These are phyloP conservation scores for Cochliopodium minus DNA, from an alignment of 208 protist genomes.

Conservation along the genomic window DNA sequence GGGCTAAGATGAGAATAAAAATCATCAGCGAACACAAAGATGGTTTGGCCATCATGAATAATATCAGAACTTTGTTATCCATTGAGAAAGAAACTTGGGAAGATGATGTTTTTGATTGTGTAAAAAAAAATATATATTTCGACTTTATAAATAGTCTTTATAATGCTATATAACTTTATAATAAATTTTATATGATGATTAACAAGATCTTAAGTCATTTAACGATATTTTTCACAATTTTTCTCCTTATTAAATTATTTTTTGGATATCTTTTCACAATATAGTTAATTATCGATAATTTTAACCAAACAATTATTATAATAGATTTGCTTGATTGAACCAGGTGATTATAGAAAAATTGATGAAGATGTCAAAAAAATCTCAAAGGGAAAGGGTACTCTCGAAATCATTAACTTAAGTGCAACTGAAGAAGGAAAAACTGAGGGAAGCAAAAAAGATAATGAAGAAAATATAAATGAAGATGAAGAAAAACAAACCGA, in stretches of 20 bases:
- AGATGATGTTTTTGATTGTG: not conserved
- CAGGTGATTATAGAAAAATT: not conserved
- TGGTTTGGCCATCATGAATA: conserved; percentile 11
- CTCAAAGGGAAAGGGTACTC: not conserved
- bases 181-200: too few species aligned
- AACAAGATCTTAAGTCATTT: not conserved
- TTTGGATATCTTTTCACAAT: too few species aligned
- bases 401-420: not conserved
- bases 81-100: not conserved
- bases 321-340: conserved; percentile 1
- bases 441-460: not conserved
- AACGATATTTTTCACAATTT: not conserved
- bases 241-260: not conserved
- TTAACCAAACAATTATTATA: too few species aligned
- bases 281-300: too few species aligned
- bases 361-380: not conserved
- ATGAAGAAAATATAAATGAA: not conserved
- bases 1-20: conserved; percentile 42
- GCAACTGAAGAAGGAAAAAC: not conserved
- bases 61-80: conserved; percentile 3
- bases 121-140: conserved; percentile 8
- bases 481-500: not conserved
- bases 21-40: conserved; percentile 17
- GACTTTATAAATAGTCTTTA: too few species aligned
- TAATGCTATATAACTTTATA: too few species aligned